Percentiles rank a stretch among this genome's conserved stretches.
These are phyloP conservation scores for Adiantum capillusveneris DNA, from an alignment of 75 land plant species.

Conservation along the genomic window DNA sequence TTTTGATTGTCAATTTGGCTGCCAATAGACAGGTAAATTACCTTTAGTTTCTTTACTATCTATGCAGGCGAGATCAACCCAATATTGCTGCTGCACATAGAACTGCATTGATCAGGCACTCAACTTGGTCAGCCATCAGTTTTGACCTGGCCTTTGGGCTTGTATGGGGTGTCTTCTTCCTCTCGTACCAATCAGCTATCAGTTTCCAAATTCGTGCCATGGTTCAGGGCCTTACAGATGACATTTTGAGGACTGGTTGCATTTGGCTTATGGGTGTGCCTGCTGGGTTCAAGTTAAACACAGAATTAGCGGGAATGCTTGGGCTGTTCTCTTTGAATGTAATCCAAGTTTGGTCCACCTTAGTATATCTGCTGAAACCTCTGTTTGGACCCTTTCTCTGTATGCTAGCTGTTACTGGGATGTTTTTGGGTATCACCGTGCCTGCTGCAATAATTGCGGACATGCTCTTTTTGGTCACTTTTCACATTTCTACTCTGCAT, in stretches of 20 bases:
- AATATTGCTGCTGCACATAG: conserved; percentile 66
- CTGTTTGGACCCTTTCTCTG: conserved; percentile 29
- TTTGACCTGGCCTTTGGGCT: conserved; percentile 70
- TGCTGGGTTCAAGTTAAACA: conserved; percentile 96
- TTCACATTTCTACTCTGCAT: conserved; percentile 64
- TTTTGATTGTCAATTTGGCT: no score
- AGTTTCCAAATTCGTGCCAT: conserved; percentile 30
- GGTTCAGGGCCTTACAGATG: conserved; percentile 46
- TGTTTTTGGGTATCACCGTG: conserved; percentile 62
- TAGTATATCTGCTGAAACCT: conserved; percentile 41
- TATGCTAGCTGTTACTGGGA: conserved; percentile 52
- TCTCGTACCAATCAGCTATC: conserved; percentile 29
- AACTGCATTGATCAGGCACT: conserved; percentile 47
- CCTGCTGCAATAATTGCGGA: conserved; percentile 66
- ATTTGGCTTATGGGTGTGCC: conserved; percentile 99
- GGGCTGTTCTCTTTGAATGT: conserved; percentile 79
- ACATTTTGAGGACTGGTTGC: conserved; percentile 83
- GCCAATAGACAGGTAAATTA: no score
- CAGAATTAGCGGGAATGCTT: conserved; percentile 66
- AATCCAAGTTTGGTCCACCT: conserved; percentile 90
- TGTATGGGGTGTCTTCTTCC: conserved; percentile 44
- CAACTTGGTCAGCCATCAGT: conserved; percentile 63
- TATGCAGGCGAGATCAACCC: conserved; percentile 44
- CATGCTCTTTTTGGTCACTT: conserved; percentile 46
- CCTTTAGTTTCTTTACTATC: conserved; percentile 4